phyloP scores from a whole-genome alignment of 306 rosid genomes.

The Hippophae tibetana region DNA sequence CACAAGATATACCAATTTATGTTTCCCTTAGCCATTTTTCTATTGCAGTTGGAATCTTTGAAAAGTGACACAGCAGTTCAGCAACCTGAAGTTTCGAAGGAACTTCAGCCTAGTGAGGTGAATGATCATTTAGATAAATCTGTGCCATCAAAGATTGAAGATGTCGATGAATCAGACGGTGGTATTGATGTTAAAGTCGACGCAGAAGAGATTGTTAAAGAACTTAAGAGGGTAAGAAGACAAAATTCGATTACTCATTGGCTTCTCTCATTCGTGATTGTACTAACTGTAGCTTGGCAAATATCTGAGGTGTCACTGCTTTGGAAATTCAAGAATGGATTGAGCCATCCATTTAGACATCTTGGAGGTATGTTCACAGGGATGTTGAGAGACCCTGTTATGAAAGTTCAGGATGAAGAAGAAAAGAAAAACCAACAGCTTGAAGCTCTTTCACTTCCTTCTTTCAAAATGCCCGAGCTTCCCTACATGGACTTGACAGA shows the following conservation, averaged over 20 bases:
- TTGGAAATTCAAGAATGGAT: conserved; percentile 40
- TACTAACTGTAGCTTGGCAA: conserved; percentile 69
- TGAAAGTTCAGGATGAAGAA: conserved; percentile 15
- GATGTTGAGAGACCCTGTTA: conserved; percentile 21
- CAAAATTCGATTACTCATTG: conserved; percentile 77
- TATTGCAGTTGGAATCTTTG: conserved; percentile 39
- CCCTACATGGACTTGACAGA: conserved; percentile 26
- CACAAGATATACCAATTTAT: background rate
- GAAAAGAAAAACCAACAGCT: conserved; percentile 1
- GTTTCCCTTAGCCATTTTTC: background rate
- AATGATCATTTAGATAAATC: conserved; percentile 1
- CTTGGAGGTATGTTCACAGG: conserved; percentile 33
- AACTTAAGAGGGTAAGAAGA: conserved; percentile 49
- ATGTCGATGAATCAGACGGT: background rate
- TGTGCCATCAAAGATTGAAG: conserved; percentile 12
- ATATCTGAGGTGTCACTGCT: conserved; percentile 64
- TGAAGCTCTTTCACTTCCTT: conserved; percentile 23
- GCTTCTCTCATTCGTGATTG: conserved; percentile 76
- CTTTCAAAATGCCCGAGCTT: conserved; percentile 36
- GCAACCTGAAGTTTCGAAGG: conserved; percentile 17
- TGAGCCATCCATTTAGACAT: conserved; percentile 46
- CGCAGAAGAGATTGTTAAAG: conserved; percentile 45
- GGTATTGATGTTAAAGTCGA: conserved; percentile 9
- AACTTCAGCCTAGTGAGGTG: conserved; percentile 1
- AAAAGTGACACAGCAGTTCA: conserved; percentile 25